These are phyloP conservation scores for Citrus australasica DNA, from an alignment of 345 rosid genomes.

Conservation along the genomic window DNA sequence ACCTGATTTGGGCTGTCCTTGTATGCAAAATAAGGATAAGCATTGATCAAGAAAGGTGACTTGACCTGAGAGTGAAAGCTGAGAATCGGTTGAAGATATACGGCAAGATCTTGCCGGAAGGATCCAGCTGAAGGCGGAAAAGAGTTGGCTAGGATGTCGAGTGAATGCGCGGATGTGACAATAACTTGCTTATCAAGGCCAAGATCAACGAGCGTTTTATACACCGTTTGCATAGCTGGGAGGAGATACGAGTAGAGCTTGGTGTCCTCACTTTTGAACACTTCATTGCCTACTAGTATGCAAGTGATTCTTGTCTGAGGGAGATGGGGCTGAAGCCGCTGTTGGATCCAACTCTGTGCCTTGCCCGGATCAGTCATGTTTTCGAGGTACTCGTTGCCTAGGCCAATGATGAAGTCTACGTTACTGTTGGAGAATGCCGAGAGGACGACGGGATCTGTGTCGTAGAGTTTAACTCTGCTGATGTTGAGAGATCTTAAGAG, in stretches of 20 bases:
- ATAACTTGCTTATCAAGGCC: constrained; percentile 67
- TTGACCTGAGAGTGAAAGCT: constrained; percentile 58
- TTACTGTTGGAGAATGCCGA: constrained; percentile 59
- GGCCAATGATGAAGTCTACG: constrained; percentile 70
- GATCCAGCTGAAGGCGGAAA: constrained; percentile 78
- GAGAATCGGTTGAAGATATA: constrained; percentile 50
- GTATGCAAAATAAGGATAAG: constrained; percentile 86
- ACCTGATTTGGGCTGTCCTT: constrained; percentile 54
- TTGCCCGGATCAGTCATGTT: constrained; percentile 54
- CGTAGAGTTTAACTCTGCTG: constrained; percentile 72
- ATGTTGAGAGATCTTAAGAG: constrained; percentile 68
- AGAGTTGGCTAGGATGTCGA: constrained; percentile 47
- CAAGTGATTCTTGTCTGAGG: constrained; percentile 55
- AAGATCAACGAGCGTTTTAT: constrained; percentile 41
- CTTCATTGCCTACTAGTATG: constrained; percentile 81
- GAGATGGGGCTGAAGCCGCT: constrained; percentile 56
- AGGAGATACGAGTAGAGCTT: constrained; percentile 38
- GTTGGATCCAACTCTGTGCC: constrained; percentile 68
- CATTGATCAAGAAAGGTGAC: constrained; percentile 82
- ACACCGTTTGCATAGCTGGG: constrained; percentile 76
- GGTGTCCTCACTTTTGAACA: constrained; percentile 42
- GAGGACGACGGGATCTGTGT: constrained; percentile 82
- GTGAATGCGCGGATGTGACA: constrained; percentile 72
- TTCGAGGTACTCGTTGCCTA: constrained; percentile 61
- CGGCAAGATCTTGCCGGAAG: constrained; percentile 53